Evolutionary conservation across 106 monocot species (phyloP).

Genomic region (Apostasia shenzhenica): DNA sequence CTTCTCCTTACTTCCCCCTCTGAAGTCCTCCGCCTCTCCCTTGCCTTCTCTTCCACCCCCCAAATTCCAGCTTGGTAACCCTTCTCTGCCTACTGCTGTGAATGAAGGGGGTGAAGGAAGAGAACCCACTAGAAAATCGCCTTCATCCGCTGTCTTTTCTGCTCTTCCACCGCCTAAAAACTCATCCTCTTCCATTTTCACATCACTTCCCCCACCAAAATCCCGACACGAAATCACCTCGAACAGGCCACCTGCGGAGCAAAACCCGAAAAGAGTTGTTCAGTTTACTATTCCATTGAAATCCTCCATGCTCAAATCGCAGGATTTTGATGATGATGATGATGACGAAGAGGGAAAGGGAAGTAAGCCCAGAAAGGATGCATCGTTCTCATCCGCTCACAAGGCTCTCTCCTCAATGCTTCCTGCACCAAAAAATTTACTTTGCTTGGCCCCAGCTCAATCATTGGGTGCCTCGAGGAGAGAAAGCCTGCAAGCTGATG

Average conservation of each 20-base stretch:
- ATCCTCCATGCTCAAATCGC: slow-evolving; percentile 21
- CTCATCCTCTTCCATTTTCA: slow-evolving; percentile 17
- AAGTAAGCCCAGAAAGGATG: slow-evolving; percentile 18
- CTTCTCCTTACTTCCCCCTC: slow-evolving; percentile 11
- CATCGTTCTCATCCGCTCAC: slow-evolving; percentile 14
- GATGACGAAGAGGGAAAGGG: slow-evolving; percentile 32
- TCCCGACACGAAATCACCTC: slow-evolving; percentile 8
- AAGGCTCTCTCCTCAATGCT: slow-evolving; percentile 55
- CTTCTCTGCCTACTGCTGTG: not conserved
- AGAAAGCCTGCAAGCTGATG: slow-evolving; percentile 28
- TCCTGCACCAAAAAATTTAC: slow-evolving; percentile 68
- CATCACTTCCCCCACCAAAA: slow-evolving; percentile 35
- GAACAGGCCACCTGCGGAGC: slow-evolving; percentile 5
- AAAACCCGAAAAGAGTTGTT: slow-evolving; percentile 46
- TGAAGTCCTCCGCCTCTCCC: slow-evolving; percentile 17
- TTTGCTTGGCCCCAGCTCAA: slow-evolving; percentile 33
- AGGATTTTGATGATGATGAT: slow-evolving; percentile 38
- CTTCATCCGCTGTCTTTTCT: slow-evolving; percentile 7
- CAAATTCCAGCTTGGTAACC: slow-evolving; percentile 4
- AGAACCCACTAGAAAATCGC: not conserved
- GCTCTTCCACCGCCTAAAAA: slow-evolving; percentile 10
- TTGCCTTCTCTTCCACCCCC: slow-evolving; percentile 19
- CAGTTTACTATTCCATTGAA: slow-evolving; percentile 51
- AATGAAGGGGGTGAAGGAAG: not conserved
- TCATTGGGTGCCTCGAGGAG: slow-evolving; percentile 31